Conservation (phyloP, 163 green algal species). For the Chloromonas sp. region DNA sequence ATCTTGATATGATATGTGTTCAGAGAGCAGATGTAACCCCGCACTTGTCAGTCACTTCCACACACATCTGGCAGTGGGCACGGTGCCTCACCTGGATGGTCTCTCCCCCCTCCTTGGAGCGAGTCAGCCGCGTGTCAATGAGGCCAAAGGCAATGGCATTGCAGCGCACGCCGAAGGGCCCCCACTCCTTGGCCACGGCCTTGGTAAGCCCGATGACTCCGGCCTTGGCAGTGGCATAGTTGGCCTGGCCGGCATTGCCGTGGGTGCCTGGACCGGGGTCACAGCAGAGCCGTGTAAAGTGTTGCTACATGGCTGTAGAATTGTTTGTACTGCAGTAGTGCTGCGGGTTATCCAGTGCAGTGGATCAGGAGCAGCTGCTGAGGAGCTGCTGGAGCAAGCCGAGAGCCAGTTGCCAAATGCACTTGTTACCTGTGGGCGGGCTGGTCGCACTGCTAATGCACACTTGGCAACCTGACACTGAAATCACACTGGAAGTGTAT, state of each 20-base stretch:
- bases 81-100: conserved; percentile 27
- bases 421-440: background rate
- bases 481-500: too few species aligned
- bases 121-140: conserved; percentile 74
- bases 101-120: conserved; percentile 52
- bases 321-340: too few species aligned
- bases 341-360: background rate
- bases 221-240: conserved; percentile 76
- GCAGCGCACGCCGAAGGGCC: conserved; percentile 75
- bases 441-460: too few species aligned
- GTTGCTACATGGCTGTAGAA: too few species aligned
- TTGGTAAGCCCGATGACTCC: conserved; percentile 80
- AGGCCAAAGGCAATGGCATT: conserved; percentile 77
- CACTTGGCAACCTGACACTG: too few species aligned
- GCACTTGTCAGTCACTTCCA: background rate
- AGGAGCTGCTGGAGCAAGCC: background rate
- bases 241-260: conserved; percentile 73
- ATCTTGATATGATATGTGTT: too few species aligned
- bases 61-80: background rate
- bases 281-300: too few species aligned
- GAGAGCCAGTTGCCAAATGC: background rate
- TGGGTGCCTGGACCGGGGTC: conserved; percentile 53
- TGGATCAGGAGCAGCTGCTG: background rate
- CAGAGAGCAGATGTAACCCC: too few species aligned
- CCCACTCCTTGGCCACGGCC: conserved; percentile 76